Percentiles rank a stretch among this genome's conserved stretches.
Evolutionary conservation across 2,329 filamentous ascomycete genomes (phyloP).

Genomic region (Nakataea oryzae): DNA sequence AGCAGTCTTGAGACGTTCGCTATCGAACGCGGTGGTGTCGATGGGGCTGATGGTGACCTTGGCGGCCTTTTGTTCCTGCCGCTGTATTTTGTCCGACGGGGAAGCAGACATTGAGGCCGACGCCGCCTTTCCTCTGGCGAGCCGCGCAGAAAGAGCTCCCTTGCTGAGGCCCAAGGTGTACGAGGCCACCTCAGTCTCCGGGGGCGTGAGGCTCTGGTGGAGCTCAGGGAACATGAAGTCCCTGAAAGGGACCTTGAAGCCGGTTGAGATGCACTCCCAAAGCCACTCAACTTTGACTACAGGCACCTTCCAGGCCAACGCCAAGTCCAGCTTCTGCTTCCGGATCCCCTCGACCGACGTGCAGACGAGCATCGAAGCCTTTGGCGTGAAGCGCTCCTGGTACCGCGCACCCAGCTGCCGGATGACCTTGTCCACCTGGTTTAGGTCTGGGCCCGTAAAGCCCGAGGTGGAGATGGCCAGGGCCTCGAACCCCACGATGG

Average conservation of each 20-base stretch:
- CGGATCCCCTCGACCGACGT: constrained; percentile 45
- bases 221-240: constrained; percentile 37
- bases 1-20: not conserved
- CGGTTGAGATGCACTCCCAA: constrained; percentile 63
- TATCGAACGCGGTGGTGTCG: not conserved
- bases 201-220: constrained; percentile 15
- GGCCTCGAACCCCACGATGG: constrained; percentile 57
- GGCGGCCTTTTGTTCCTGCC: not conserved
- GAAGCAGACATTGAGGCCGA: not conserved
- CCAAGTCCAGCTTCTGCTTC: constrained; percentile 70
- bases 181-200: constrained; percentile 6
- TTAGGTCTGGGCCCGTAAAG: constrained; percentile 73
- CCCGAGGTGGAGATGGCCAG: constrained; percentile 71
- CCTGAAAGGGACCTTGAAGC: constrained; percentile 33
- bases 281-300: constrained; percentile 79
- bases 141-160: not conserved
- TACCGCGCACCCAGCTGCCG: constrained; percentile 71
- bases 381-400: constrained; percentile 62
- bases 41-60: not conserved
- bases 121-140: not conserved
- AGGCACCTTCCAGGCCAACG: constrained; percentile 64
- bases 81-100: not conserved
- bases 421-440: constrained; percentile 72
- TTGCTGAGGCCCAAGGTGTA: constrained; percentile 1
- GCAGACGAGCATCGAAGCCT: constrained; percentile 71